A percentile compares a stretch with the other conserved stretches of the same genome.
These are phyloP conservation scores for Colletotrichum gloeosporioides DNA, from an alignment of 2,329 filamentous ascomycete genomes.

Conservation along the genomic window DNA sequence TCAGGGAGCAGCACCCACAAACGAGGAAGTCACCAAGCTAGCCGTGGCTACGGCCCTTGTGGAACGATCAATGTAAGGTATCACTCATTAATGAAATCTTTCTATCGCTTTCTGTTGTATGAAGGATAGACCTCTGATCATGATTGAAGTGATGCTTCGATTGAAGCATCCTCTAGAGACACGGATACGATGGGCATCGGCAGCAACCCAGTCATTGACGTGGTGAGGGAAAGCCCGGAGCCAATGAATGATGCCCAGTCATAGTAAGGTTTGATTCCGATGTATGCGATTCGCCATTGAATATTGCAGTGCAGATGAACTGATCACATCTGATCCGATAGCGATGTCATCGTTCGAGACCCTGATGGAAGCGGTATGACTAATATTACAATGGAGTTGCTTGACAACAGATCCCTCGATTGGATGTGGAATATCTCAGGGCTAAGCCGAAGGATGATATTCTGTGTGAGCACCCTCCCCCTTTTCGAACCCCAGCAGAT, in stretches of 20 bases:
- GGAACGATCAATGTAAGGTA: neutral
- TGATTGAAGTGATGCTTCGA: neutral
- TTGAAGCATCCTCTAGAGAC: neutral
- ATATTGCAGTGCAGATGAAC: neutral
- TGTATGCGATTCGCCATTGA: neutral
- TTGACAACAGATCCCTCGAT: neutral
- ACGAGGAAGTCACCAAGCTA: neutral
- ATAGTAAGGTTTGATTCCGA: neutral
- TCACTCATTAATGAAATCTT: no score
- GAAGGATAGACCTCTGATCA: neutral
- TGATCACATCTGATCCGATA: neutral
- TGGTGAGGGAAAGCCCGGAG: neutral
- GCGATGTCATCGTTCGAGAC: neutral
- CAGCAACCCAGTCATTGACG: neutral
- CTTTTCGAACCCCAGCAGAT: neutral
- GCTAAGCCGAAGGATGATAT: fast-evolving
- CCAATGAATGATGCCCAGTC: neutral
- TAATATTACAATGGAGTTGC: neutral
- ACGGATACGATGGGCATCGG: neutral
- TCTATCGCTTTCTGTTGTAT: neutral
- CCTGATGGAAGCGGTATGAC: neutral
- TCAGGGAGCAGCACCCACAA: neutral
- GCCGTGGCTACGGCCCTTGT: neutral
- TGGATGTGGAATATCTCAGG: neutral
- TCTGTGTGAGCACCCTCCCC: neutral